Conservation (phyloP, 345 rosid genomes). For the Carallia pectinifolia region DNA sequence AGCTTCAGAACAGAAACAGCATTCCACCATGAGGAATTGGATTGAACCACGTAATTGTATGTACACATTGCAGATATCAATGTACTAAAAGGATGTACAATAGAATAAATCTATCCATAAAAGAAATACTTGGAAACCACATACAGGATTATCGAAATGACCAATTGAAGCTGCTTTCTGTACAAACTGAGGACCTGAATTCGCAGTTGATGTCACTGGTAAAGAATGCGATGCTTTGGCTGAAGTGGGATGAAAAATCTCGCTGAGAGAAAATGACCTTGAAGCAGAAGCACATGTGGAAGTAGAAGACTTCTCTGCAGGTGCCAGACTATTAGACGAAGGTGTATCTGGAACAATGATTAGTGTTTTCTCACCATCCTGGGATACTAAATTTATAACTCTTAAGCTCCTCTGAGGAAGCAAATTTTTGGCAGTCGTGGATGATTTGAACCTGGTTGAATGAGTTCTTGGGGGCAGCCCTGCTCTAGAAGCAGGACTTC, state of each 20-base stretch:
- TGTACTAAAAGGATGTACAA: too few species aligned
- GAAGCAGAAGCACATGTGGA: constrained; percentile 30
- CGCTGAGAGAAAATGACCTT: constrained; percentile 47
- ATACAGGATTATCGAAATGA: constrained; percentile 25
- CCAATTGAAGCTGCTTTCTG: constrained; percentile 15
- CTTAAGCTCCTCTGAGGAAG: constrained; percentile 46
- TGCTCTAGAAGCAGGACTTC: constrained; percentile 40
- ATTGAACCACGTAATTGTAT: too few species aligned
- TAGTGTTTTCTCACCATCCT: constrained; percentile 40
- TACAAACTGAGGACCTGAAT: constrained; percentile 25
- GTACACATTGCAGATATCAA: too few species aligned
- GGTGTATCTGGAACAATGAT: constrained; percentile 40
- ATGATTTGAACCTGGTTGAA: constrained; percentile 46
- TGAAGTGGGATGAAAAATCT: constrained; percentile 31
- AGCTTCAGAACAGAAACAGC: constrained; percentile 24
- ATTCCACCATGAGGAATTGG: too few species aligned
- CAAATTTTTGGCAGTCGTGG: constrained; percentile 29
- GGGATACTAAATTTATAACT: constrained; percentile 22
- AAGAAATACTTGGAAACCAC: constrained; percentile 5
- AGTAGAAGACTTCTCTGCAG: constrained; percentile 8
- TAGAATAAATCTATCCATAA: too few species aligned
- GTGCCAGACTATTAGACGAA: constrained; percentile 31
- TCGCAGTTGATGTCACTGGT: constrained; percentile 44
- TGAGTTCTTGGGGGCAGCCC: constrained; percentile 49
- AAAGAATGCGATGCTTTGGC: constrained; percentile 39